phyloP scores from a whole-genome alignment of 345 rosid species.

The Mercurialis annua region DNA sequence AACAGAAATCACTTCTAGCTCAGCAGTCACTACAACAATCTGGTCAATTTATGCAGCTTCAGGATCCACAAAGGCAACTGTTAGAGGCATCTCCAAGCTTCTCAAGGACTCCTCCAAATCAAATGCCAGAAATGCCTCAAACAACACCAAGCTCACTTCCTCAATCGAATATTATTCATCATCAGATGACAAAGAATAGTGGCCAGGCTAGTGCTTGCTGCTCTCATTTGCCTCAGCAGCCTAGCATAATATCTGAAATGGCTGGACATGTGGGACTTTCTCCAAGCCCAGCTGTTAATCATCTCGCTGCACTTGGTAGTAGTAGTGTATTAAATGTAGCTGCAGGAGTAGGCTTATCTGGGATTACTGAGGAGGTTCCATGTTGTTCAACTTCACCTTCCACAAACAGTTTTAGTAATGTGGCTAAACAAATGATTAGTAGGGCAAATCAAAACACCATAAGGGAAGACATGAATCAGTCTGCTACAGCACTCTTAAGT shows the following conservation, averaged over 20 bases:
- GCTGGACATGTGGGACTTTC: conserved; percentile 35
- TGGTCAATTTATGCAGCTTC: conserved; percentile 39
- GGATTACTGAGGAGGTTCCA: conserved; percentile 52
- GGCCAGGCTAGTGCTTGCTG: conserved; percentile 36
- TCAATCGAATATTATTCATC: conserved; percentile 37
- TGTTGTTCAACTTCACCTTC: conserved; percentile 62
- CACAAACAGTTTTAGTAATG: conserved; percentile 36
- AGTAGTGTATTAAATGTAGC: conserved; percentile 33
- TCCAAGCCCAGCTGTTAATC: conserved; percentile 31
- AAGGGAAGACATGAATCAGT: conserved; percentile 48
- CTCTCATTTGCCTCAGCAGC: conserved; percentile 40
- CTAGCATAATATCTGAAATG: conserved; percentile 39
- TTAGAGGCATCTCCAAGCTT: conserved; percentile 54
- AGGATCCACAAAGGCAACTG: conserved; percentile 50
- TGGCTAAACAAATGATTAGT: conserved; percentile 36
- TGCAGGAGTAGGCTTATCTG: conserved; percentile 45
- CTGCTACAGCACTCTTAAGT: conserved; percentile 38
- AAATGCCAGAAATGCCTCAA: conserved; percentile 46
- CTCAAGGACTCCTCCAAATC: conserved; percentile 38
- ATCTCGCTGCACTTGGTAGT: conserved; percentile 27
- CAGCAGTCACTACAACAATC: conserved; percentile 53
- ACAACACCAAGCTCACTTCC: conserved; percentile 31
- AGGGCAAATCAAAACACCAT: conserved; percentile 30
- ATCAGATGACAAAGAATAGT: conserved; percentile 39
- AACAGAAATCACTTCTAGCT: conserved; percentile 43